phyloP scores from a whole-genome alignment of 2,329 filamentous ascomycete genomes.

The Stagonosporopsis chrysanthemi region DNA sequence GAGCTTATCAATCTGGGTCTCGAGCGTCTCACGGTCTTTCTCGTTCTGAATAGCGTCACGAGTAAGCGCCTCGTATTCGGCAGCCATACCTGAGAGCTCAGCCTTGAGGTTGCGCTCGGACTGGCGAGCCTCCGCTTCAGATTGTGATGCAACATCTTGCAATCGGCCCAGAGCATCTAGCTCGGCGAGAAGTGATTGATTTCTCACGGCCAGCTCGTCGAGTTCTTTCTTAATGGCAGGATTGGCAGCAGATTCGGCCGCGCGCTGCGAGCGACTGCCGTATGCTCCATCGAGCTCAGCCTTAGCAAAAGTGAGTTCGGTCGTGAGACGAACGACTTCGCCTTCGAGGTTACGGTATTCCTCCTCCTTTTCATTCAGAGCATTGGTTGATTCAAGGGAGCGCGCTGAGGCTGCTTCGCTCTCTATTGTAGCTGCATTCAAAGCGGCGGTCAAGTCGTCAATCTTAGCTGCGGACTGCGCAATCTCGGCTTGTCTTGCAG shows the following conservation, averaged over 20 bases:
- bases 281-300: conserved; percentile 96
- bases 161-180: conserved; percentile 53
- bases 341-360: conserved; percentile 60
- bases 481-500: conserved; percentile 49
- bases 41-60: conserved; percentile 74
- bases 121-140: conserved; percentile 46
- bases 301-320: conserved; percentile 86
- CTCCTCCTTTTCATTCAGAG: conserved; percentile 44
- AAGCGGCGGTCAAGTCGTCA: conserved; percentile 34
- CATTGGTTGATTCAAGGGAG: conserved; percentile 37
- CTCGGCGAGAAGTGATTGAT: conserved; percentile 52
- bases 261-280: conserved; percentile 74
- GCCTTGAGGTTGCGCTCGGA: conserved; percentile 62
- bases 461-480: conserved; percentile 44
- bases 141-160: conserved; percentile 46
- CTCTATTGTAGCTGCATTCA: conserved; percentile 36
- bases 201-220: conserved; percentile 60
- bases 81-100: conserved; percentile 72
- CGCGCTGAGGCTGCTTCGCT: conserved; percentile 46
- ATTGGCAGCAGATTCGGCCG: conserved; percentile 67
- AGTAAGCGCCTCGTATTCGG: conserved; percentile 74
- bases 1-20: conserved; percentile 68
- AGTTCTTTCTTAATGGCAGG: conserved; percentile 68
- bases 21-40: conserved; percentile 71
- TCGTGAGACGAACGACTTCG: conserved; percentile 71